These are phyloP conservation scores for Fusarium palustre DNA, from an alignment of 2,329 filamentous ascomycete species.

Conservation along the genomic window DNA sequence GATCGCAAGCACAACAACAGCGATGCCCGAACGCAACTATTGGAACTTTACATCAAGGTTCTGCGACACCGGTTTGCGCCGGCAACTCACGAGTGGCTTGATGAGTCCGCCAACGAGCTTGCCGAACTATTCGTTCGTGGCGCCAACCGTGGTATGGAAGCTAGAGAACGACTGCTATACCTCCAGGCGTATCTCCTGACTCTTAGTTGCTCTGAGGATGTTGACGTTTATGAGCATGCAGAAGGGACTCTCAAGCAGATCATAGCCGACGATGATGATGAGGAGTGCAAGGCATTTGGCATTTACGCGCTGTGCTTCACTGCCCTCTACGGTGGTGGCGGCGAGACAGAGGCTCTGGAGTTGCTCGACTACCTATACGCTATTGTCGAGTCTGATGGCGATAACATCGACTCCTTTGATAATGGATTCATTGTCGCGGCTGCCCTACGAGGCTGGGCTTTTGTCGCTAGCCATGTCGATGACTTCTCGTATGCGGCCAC, in stretches of 20 bases:
- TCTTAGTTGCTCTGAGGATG: slow-evolving; percentile 73
- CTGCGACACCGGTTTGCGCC: slow-evolving; percentile 62
- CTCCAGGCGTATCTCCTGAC: slow-evolving; percentile 79
- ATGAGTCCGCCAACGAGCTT: slow-evolving; percentile 66
- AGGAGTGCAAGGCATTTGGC: slow-evolving; percentile 73
- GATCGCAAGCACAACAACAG: slow-evolving; percentile 81
- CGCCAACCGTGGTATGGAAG: slow-evolving; percentile 74
- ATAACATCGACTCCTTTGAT: slow-evolving; percentile 77
- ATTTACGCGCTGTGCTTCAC: slow-evolving; percentile 80
- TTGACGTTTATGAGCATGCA: slow-evolving; percentile 50
- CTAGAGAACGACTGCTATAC: slow-evolving; percentile 76
- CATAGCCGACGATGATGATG: slow-evolving; percentile 68
- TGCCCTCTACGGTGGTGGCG: slow-evolving; percentile 80
- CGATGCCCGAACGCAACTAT: slow-evolving; percentile 70
- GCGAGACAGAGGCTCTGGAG: slow-evolving; percentile 74
- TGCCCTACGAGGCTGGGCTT: slow-evolving; percentile 82
- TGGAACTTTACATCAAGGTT: slow-evolving; percentile 57
- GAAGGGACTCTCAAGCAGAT: slow-evolving; percentile 51
- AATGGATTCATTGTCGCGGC: slow-evolving; percentile 77
- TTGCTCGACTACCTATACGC: slow-evolving; percentile 81
- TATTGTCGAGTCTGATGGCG: slow-evolving; percentile 83
- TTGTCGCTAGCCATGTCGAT: slow-evolving; percentile 81
- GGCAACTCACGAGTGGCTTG: slow-evolving; percentile 60
- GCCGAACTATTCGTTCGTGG: slow-evolving; percentile 76
- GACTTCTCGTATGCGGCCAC: slow-evolving; percentile 79